phyloP scores from a whole-genome alignment of 1,284 basidiomycete species.

The Lentinus polychrous region DNA sequence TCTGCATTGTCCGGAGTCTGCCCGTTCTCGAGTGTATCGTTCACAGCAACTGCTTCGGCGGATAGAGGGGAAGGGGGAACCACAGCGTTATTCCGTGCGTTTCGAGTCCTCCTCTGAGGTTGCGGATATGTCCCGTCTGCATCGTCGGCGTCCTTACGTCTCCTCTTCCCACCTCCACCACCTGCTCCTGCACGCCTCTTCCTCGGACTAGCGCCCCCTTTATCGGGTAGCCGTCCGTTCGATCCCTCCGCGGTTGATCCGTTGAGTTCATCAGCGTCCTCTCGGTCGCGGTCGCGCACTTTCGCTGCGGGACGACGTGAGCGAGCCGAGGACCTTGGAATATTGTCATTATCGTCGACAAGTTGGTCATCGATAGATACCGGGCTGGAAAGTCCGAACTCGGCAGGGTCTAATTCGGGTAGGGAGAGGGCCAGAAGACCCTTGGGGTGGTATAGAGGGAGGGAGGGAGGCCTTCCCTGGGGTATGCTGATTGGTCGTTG shows the following conservation, averaged over 20 bases:
- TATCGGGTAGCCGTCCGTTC: constrained; percentile 13
- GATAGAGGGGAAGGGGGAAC: constrained; percentile 23
- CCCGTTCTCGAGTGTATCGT: constrained; percentile 14
- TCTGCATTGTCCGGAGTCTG: constrained; percentile 16
- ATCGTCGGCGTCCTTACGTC: constrained; percentile 54
- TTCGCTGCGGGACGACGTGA: constrained; percentile 46
- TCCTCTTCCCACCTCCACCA: constrained; percentile 43
- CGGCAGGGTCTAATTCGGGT: constrained; percentile 53
- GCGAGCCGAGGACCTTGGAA: constrained; percentile 39
- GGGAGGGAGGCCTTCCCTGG: constrained; percentile 33
- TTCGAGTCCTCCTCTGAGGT: constrained; percentile 60
- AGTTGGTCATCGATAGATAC: constrained; percentile 26
- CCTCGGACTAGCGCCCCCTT: constrained; percentile 26
- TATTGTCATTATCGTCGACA: constrained; percentile 29
- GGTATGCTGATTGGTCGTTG: constrained; percentile 4
- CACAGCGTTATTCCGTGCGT: constrained; percentile 32
- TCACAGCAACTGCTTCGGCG: constrained; percentile 18
- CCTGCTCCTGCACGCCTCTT: constrained; percentile 26
- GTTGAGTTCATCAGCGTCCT: constrained; percentile 17
- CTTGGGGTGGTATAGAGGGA: constrained; percentile 66
- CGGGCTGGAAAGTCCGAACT: constrained; percentile 37
- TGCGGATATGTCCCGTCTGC: constrained; percentile 63
- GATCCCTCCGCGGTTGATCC: constrained; percentile 9
- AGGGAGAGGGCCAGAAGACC: constrained; percentile 59
- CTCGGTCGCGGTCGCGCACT: constrained; percentile 40